Evolutionary conservation across 768 basidiomycete genomes (phyloP).

Genomic region (Mycena polygramma): DNA sequence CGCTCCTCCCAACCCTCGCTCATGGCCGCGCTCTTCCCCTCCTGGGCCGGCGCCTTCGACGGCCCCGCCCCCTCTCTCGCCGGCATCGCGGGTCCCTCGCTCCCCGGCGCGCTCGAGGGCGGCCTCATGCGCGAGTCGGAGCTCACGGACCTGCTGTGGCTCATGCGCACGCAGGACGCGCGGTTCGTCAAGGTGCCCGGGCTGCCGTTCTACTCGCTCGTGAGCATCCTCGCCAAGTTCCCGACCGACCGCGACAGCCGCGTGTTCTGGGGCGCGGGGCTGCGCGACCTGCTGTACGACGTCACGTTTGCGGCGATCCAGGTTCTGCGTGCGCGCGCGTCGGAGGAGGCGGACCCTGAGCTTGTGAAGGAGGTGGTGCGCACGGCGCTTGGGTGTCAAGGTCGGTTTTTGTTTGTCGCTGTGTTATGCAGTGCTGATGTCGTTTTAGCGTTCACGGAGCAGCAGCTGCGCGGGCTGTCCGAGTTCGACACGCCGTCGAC

Average conservation of each 20-base stretch:
- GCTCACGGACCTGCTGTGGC: constrained; percentile 72
- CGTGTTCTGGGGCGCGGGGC: constrained; percentile 75
- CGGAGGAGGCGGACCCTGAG: constrained; percentile 53
- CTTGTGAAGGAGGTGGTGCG: constrained; percentile 61
- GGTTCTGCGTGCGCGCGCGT: constrained; percentile 67
- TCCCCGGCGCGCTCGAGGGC: constrained; percentile 71
- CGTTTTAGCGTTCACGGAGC: constrained; percentile 70
- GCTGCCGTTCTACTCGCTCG: constrained; percentile 84
- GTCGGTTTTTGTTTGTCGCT: constrained; percentile 49
- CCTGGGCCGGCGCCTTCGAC: constrained; percentile 83
- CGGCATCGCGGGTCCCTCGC: constrained; percentile 68
- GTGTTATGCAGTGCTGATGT: constrained; percentile 3
- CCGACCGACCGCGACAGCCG: constrained; percentile 82
- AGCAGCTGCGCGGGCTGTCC: constrained; percentile 56
- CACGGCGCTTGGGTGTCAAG: constrained; percentile 68
- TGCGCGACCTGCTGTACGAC: constrained; percentile 76
- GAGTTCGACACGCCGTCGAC: constrained; percentile 34
- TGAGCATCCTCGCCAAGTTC: constrained; percentile 83
- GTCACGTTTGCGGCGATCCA: constrained; percentile 67
- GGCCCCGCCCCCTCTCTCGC: constrained; percentile 76
- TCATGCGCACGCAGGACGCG: constrained; percentile 84
- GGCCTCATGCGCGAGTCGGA: constrained; percentile 79
- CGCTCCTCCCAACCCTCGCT: constrained; percentile 84
- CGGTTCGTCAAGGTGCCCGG: constrained; percentile 90
- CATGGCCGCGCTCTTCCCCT: constrained; percentile 88